Evolutionary conservation across 371 early-diverging fungal species (phyloP).

Genomic region (Mortierella sp.): DNA sequence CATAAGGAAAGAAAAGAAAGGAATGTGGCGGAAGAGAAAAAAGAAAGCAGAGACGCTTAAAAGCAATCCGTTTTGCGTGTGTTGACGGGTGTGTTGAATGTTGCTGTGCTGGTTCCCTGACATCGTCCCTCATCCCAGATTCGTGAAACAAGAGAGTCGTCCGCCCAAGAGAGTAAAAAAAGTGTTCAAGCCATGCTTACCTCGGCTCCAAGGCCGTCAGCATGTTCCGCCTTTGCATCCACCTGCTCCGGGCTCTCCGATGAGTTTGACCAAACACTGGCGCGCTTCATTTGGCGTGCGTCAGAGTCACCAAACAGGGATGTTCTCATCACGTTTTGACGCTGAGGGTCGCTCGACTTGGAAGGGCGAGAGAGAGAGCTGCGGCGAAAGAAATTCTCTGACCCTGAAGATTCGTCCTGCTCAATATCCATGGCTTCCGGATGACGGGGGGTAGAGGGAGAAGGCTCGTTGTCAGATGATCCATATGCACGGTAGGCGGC

Average conservation of each 20-base stretch:
- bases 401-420: not conserved
- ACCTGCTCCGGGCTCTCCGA: conserved; percentile 36
- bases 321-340: conserved; percentile 39
- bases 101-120: not conserved
- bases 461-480: not conserved
- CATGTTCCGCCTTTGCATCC: conserved; percentile 23
- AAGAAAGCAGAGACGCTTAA: not conserved
- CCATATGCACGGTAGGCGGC: not conserved
- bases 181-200: conserved; percentile 55
- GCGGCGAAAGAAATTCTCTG: not conserved
- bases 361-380: conserved; percentile 18
- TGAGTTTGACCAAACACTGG: conserved; percentile 48
- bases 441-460: not conserved
- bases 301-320: conserved; percentile 33
- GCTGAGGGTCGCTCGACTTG: conserved; percentile 43
- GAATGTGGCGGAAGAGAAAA: not conserved
- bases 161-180: conserved; percentile 6
- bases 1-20: not conserved
- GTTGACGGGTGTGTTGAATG: not conserved
- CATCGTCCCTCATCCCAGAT: not conserved
- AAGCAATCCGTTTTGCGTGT: not conserved
- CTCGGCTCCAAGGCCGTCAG: conserved; percentile 52
- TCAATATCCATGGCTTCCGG: conserved; percentile 11
- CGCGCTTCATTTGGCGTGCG: conserved; percentile 37
- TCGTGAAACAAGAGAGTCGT: not conserved